Evolutionary conservation across 768 basidiomycete species (phyloP), one percentile per base, ranked within the genome.

Genomic region (Russula ochroleuca): DNA sequence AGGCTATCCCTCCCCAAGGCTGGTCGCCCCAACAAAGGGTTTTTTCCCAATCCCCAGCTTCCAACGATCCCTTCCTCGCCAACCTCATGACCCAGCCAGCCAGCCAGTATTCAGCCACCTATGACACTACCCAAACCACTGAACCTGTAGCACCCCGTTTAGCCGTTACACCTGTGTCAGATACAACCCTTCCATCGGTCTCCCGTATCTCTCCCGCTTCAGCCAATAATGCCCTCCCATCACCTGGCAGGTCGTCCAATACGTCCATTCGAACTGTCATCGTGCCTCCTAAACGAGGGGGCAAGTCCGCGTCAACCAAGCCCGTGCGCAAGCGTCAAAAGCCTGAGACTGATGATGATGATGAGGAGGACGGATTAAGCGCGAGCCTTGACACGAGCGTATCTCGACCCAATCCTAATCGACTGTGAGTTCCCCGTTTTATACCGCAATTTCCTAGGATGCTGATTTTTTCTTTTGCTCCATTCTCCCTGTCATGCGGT

Each of bases 371-470:
- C 4, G 9, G 25, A 33, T 11, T 41, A 19, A 52, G 51, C 8
- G 19, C 25, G 13, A 37, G 48, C 17, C 7, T 54, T 14, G 57
- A 53, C 21, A 15, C 53, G 1, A 56, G 37, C 33, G 3, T 15
- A 17, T 21, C 38, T 17, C 63, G 59, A 17, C 51, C 63, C 3
- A 59, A 64, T 35, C 47, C 64, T 10, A 65, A 65, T 52, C 64
- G 64, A 37, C 64, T 65, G 64, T 65, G 54, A 56, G 64, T 47
- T 45, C 28, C 5, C 15, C 23, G 10, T 28, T 61, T 56, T 59
- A 43, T 60, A 28, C 15, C 0, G 23, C 25, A 17, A 49, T 37
- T 51, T 21, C 6, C 21, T 25, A 10, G 1, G n/a, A 38, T 40
- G 13, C 59, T 66, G 64, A 62, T 38, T 19, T 13, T 37, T 21